Evolutionary conservation across 345 rosid genomes (phyloP).

Genomic region (Salix arbutifolia): DNA sequence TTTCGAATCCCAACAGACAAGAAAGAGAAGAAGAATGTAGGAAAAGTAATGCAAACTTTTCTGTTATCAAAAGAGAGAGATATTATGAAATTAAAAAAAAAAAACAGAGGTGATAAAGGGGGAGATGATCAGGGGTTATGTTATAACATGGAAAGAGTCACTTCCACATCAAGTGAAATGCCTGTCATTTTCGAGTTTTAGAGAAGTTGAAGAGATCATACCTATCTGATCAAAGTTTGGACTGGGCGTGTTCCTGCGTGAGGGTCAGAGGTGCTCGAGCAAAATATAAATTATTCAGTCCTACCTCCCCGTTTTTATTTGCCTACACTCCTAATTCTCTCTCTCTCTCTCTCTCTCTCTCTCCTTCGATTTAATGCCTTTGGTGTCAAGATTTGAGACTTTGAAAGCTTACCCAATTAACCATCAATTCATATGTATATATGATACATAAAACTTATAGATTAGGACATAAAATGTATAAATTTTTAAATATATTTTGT

Average conservation of each 20-base stretch:
- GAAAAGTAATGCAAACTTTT: not conserved
- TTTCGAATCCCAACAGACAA: constrained; percentile 15
- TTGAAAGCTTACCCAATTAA: not conserved
- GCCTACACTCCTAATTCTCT: no score
- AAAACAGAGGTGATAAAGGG: not conserved
- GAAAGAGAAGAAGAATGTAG: not conserved
- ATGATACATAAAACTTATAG: no score
- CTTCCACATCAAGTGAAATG: not conserved
- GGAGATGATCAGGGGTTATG: not conserved
- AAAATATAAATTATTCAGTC: not conserved
- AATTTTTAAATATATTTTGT: no score
- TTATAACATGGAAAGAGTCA: not conserved
- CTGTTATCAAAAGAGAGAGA: not conserved
- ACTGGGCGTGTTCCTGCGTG: no score
- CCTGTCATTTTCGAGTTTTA: not conserved
- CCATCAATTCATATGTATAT: not conserved
- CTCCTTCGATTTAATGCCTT: not conserved
- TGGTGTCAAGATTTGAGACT: not conserved
- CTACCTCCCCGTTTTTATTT: not conserved
- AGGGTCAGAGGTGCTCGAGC: not conserved
- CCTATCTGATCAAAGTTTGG: no score
- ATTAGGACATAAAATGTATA: no score
- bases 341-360: no score
- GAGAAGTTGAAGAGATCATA: not conserved
- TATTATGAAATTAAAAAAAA: not conserved